Evolutionary conservation across 768 basidiomycete species (phyloP), one percentile per base, ranked within the genome.

Genomic region (Holtermanniella nyarrowii): DNA sequence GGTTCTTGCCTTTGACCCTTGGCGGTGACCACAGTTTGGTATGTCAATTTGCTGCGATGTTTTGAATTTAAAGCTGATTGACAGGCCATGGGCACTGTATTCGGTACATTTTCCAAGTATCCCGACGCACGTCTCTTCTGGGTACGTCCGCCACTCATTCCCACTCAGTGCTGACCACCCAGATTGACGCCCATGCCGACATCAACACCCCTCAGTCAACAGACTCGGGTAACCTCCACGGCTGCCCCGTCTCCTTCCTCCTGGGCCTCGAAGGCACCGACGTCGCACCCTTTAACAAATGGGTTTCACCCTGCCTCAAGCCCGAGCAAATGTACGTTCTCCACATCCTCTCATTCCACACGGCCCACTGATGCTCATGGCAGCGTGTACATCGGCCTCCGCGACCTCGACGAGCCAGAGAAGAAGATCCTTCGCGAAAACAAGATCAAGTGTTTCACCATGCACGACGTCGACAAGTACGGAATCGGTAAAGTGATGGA

Each of bases 1-100:
- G 93, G 1, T 78, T 82, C 62, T 75, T 99, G 21, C 86, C 90
- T 7, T 75, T 99, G 12, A 96, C 90, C 1, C 76, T 97, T 5
- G 95, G 95, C 11, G 95, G 95, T 12, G 95, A 99, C 66, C 95
- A 99, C 73, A 91, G 88, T 51, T 75, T 97, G 69, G 87, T 86
- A 54, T 49, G 82, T 76, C n/a, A n/a, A n/a, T n/a, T n/a, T n/a
- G n/a, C n/a, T n/a, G n/a, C n/a, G n/a, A n/a, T n/a, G n/a, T n/a
- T n/a, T n/a, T n/a, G 21, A 5, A 27, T 18, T 51, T 31, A 39
- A 37, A 39, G 25, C 26, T 31, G 22, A 46, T 48, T 7, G 4
- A 1, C 59, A 82, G 79, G 83, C 90, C 0, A 84, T 96, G 84
- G 95, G 89, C 11, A 97, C 95, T 20, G 87, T 97, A 52, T 83